Evolutionary conservation across 352 stramenopile species (phyloP), one percentile per base, ranked within the genome.

Genomic region (Phytopythium helicoides): DNA sequence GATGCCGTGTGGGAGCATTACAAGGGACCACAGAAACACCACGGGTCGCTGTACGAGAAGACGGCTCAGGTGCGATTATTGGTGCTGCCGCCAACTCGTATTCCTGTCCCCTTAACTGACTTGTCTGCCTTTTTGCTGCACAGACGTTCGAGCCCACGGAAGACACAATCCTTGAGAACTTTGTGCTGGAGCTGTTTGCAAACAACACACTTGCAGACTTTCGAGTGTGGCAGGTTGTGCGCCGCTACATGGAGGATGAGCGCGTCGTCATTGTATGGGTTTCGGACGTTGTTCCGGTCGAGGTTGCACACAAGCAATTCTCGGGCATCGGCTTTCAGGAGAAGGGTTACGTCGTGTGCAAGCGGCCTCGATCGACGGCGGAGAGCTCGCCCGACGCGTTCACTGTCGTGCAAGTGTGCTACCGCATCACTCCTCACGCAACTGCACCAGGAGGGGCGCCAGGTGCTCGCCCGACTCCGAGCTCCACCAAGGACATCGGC

Each of bases 201-300:
- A 73, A 70, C 41, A 66, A 68, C 6, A 70, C 62, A 0, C 59
- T 38, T 3, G 60, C 56, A 41, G 60, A 70, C 21, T 73, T 73
- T 36, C 64, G 64, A 40, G 54, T 70, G 26, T 61, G 64, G 23
- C 64, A 73, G 33, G 64, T 67, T 34, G 38, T 70, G n/a, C 62
- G 62, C 35, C 53, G 58, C 12, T 64, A 64, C 42, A 36, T 64
- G 11, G 69, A 81, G 40, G 51, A 77, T 55, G 60, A 79, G 21
- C 76, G 72, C 22, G 64, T 85, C 18, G 71, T 87, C 15, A 68
- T 87, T 25, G 67, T 81, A 25, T 87, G 73, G 73, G 69, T 60
- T 16, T 71, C 74, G 19, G 63, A 74, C 54, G 71, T 81, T 54
- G 58, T 79, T 10, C 71, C 76, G 10, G 60, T 80, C 16, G 71